Evolutionary conservation across 345 rosid species (phyloP).

Genomic region (Cardamine chenopodiifolia): DNA sequence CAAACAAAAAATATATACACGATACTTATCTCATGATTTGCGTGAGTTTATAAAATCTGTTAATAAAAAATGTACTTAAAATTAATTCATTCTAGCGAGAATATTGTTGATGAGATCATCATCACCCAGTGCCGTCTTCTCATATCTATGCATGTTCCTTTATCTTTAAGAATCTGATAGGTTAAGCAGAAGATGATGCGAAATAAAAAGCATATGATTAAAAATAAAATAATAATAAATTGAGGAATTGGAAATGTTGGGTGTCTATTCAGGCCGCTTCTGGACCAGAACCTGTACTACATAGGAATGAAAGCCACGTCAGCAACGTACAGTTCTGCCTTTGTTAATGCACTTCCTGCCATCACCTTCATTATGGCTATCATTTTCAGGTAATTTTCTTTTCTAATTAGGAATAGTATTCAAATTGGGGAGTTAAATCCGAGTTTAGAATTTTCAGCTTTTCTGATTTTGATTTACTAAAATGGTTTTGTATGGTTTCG

Average conservation of each 20-base stretch:
- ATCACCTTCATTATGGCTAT: constrained; percentile 82
- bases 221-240: background rate
- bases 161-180: constrained; percentile 10
- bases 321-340: constrained; percentile 79
- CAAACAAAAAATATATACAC: background rate
- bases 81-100: background rate
- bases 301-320: constrained; percentile 85
- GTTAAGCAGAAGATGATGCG: constrained; percentile 12
- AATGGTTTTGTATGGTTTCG: too few relatives aligned
- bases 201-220: constrained; percentile 24
- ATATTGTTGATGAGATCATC: constrained; percentile 36
- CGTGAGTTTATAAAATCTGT: background rate
- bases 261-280: constrained; percentile 67
- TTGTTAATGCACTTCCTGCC: constrained; percentile 80
- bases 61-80: too few relatives aligned
- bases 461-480: too few relatives aligned
- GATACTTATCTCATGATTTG: background rate
- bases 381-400: constrained; percentile 64
- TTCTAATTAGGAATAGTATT: constrained; percentile 11
- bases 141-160: background rate
- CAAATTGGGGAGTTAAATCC: background rate
- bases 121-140: constrained; percentile 17
- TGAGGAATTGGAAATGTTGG: constrained; percentile 12
- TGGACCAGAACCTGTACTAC: constrained; percentile 84
- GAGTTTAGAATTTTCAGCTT: too few relatives aligned